Evolutionary conservation across 306 rosid genomes (phyloP), one percentile per base, ranked within the genome.

Genomic region (Gastrolobium villosum): DNA sequence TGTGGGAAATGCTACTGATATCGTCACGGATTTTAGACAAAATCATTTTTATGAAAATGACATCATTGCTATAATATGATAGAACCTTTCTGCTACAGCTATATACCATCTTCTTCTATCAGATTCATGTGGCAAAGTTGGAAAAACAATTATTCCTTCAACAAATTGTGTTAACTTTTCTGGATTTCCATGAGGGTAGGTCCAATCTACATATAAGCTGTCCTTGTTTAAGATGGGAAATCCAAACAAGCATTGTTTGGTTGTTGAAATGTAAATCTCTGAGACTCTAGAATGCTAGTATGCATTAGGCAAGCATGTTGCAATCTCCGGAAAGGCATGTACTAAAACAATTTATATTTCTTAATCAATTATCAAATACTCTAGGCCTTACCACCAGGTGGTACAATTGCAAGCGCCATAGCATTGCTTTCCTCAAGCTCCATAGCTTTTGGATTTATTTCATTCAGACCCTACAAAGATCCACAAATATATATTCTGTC

Each of bases 391-490:
- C 99, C 98, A 86, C 92, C 97, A 31, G 87, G 82, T 77, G 92
- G 90, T 84, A 87, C 63, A 63, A 95, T 93, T 26, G 99, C 97
- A 40, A 95, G 99, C 15, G 99, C 99, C 85, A 93, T 37, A 80
- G 99, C 98, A 81, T 95, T 95, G 79, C 65, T 87, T 63, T 91
- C 92, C 67, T 93, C 98, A 53, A 93, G 46, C 76, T 93, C 92
- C 74, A 77, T 80, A 57, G 87, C 90, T 85, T 44, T 91, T 3
- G 96, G 93, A 75, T 91, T 90, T 79, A 88, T 68, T 87, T 91
- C 97, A 68, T 50, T 66, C 15, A 95, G 81, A 74, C 98, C 99
- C 99, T 95, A 77, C 82, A 75, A 39, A 72, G 7, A 64, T 61
- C 37, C 40, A 62, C 26, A 53, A 57, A 48, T 11, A 39, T 28